phyloP scores from a whole-genome alignment of 2,329 filamentous ascomycete species.

The Xylariaceae sp. region DNA sequence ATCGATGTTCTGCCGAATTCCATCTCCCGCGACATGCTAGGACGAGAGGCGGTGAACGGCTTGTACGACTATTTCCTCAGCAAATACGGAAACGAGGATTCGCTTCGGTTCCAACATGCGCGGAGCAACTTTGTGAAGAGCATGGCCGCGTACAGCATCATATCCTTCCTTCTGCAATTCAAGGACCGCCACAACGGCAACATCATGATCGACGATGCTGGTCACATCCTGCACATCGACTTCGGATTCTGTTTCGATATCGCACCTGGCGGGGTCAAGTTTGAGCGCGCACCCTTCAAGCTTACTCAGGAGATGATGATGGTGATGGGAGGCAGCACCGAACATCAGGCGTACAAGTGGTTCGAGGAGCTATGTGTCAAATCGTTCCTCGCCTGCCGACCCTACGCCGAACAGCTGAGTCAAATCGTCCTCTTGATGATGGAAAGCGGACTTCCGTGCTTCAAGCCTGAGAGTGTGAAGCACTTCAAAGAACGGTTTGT shows the following conservation, averaged over 20 bases:
- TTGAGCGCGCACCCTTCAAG: constrained; percentile 98
- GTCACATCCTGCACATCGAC: constrained; percentile 97
- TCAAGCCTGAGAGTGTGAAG: constrained; percentile 90
- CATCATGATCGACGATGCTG: constrained; percentile 98
- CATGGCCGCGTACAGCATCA: constrained; percentile 97
- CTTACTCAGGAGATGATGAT: constrained; percentile 95
- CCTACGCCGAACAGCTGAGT: constrained; percentile 80
- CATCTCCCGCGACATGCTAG: constrained; percentile 97
- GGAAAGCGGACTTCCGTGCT: constrained; percentile 92
- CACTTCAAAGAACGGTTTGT: constrained; percentile 93
- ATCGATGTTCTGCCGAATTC: constrained; percentile 98
- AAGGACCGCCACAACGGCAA: constrained; percentile 99
- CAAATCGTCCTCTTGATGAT: constrained; percentile 94
- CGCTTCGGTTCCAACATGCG: constrained; percentile 88
- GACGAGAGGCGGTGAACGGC: constrained; percentile 94
- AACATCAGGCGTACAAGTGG: constrained; percentile 85
- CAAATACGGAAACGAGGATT: constrained; percentile 96
- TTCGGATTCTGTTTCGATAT: constrained; percentile 99
- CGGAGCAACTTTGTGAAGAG: constrained; percentile 97
- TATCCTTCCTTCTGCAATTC: constrained; percentile 95
- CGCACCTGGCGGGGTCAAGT: constrained; percentile 91
- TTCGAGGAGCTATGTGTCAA: constrained; percentile 97
- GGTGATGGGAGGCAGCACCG: constrained; percentile 89
- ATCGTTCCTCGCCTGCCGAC: constrained; percentile 81
- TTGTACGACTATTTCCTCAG: constrained; percentile 97